phyloP scores from a whole-genome alignment of 345 rosid genomes.

The Raphanus sativus region DNA sequence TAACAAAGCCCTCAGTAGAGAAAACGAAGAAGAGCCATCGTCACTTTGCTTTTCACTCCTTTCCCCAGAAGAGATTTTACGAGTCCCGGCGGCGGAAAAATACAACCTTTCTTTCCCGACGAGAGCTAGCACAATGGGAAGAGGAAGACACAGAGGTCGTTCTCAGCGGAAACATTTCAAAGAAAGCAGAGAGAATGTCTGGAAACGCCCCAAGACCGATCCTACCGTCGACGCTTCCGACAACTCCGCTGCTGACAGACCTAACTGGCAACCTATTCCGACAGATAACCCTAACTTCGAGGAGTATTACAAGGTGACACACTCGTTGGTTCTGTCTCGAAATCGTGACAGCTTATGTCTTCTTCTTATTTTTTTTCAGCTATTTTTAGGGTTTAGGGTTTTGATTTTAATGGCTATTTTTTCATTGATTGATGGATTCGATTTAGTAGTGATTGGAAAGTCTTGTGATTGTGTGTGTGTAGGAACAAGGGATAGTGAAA shows the following conservation, averaged over 20 bases:
- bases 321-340: not conserved
- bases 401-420: not conserved
- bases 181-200: constrained; percentile 80
- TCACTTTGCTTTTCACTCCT: not conserved
- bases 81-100: constrained; percentile 38
- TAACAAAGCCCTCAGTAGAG: constrained; percentile 8
- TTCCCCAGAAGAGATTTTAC: not conserved
- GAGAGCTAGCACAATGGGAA: constrained; percentile 41
- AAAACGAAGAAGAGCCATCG: not conserved
- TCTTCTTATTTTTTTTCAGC: not conserved
- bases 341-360: not conserved
- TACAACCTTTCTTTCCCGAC: not conserved
- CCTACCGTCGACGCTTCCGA: constrained; percentile 41
- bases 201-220: constrained; percentile 79
- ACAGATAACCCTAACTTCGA: constrained; percentile 75
- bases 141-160: constrained; percentile 69
- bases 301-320: constrained; percentile 81
- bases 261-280: constrained; percentile 42
- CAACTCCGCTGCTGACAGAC: constrained; percentile 30
- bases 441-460: not conserved
- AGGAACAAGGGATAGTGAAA: constrained; percentile 84
- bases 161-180: constrained; percentile 87
- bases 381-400: constrained; percentile 1
- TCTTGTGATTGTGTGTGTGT: constrained; percentile 2
- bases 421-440: not conserved